Conservation (phyloP, 2,329 filamentous ascomycete genomes). For the Colletotrichum navitas region DNA sequence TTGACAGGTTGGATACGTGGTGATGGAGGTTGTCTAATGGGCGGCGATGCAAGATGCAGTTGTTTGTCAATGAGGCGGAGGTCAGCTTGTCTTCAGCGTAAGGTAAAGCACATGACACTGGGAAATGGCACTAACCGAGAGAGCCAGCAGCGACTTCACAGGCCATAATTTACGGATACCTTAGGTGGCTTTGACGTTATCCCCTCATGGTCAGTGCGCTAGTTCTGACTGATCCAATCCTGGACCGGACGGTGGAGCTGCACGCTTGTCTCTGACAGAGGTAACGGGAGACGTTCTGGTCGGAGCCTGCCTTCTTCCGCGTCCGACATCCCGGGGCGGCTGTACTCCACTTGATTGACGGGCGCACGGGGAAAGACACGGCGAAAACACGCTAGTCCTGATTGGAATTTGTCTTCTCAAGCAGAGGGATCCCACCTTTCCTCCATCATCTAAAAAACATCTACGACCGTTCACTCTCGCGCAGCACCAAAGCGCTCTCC, state of each 20-base stretch:
- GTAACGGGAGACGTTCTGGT: neutral
- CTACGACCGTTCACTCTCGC: conserved; percentile 28
- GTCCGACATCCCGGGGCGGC: neutral
- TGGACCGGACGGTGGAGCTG: conserved; percentile 6
- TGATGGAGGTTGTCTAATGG: conserved; percentile 15
- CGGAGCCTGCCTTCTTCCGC: conserved; percentile 20
- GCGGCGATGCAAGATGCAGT: conserved; percentile 24
- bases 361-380: conserved; percentile 33
- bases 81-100: conserved; percentile 16
- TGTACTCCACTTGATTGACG: conserved; percentile 8
- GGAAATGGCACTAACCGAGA: conserved; percentile 26
- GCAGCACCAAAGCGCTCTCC: conserved; percentile 23
- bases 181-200: conserved; percentile 40
- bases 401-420: conserved; percentile 39
- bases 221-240: conserved; percentile 24
- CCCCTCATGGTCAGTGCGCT: conserved; percentile 36
- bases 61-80: conserved; percentile 5
- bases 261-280: conserved; percentile 4
- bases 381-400: conserved; percentile 38
- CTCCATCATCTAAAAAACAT: conserved; percentile 41
- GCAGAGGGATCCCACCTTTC: conserved; percentile 42
- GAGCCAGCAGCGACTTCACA: conserved; percentile 17
- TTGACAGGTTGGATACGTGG: neutral
- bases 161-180: conserved; percentile 16
- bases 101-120: conserved; percentile 40